Conservation (phyloP, 176 grass and related monocot genomes). For the Aegilops sharonensis region DNA sequence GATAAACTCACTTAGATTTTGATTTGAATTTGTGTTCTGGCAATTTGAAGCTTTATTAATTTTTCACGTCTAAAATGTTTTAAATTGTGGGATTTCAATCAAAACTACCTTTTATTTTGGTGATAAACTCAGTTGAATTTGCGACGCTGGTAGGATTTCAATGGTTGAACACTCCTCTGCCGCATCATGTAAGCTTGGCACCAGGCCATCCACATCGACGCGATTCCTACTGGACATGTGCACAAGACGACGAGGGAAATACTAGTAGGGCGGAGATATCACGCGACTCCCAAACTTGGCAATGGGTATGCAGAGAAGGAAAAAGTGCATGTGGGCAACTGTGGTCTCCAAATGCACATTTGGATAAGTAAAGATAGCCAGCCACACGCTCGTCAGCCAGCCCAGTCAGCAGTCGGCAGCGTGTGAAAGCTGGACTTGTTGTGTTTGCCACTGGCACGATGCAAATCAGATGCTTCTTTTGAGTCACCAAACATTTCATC, state of each 20-base stretch:
- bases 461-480: not conserved
- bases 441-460: not conserved
- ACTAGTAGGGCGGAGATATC: not conserved
- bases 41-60: too few relatives aligned
- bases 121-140: too few relatives aligned
- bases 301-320: not conserved
- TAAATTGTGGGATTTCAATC: not conserved
- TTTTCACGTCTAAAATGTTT: too few relatives aligned
- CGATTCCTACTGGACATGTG: not conserved
- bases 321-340: not conserved
- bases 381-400: constrained; percentile 16
- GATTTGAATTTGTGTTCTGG: too few relatives aligned
- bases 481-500: not conserved
- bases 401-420: not conserved
- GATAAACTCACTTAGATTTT: not conserved
- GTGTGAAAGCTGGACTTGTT: not conserved
- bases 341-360: not conserved
- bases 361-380: constrained; percentile 39
- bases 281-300: not conserved
- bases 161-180: not conserved
- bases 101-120: not conserved
- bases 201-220: not conserved
- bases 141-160: not conserved
- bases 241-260: not conserved
- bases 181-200: constrained; percentile 1